Percentiles rank a stretch among this genome's conserved stretches.
Evolutionary conservation across 768 basidiomycete genomes (phyloP).

Genomic region (Mycena haematopus): DNA sequence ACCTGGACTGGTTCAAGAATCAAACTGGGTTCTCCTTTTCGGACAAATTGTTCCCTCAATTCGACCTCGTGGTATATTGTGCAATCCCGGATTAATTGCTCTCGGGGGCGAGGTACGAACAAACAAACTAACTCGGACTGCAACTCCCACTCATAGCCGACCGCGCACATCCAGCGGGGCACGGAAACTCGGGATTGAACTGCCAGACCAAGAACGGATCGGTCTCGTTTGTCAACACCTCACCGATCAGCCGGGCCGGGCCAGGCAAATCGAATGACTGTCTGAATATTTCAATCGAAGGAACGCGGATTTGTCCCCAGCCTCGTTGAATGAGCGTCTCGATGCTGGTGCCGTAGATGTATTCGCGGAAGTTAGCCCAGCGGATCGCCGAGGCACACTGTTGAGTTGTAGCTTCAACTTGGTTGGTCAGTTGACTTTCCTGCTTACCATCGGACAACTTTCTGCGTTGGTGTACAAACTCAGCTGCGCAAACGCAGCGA

Average conservation of each 20-base stretch:
- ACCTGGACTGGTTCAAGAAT: no score
- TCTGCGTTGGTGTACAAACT: constrained; percentile 26
- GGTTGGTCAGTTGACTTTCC: neutral
- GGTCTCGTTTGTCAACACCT: constrained; percentile 31
- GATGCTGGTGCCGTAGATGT: constrained; percentile 31
- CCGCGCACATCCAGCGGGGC: constrained; percentile 28
- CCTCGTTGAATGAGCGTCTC: constrained; percentile 24
- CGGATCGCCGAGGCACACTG: constrained; percentile 32
- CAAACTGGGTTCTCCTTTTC: no score
- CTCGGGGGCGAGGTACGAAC: no score
- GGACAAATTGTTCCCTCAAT: no score
- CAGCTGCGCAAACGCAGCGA: constrained; percentile 22
- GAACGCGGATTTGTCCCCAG: constrained; percentile 30
- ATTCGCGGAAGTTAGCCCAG: constrained; percentile 30
- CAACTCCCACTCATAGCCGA: neutral
- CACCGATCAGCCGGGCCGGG: constrained; percentile 22
- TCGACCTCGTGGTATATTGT: no score
- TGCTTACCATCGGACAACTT: constrained; percentile 30
- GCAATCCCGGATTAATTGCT: no score
- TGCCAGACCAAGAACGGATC: constrained; percentile 29
- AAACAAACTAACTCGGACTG: no score
- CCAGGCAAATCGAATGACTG: constrained; percentile 27
- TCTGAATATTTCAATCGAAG: constrained; percentile 26
- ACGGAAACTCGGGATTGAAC: constrained; percentile 26
- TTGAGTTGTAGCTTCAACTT: neutral